These are phyloP conservation scores for Microascus cirrosus DNA, from an alignment of 2,329 filamentous ascomycete genomes.

Conservation along the genomic window DNA sequence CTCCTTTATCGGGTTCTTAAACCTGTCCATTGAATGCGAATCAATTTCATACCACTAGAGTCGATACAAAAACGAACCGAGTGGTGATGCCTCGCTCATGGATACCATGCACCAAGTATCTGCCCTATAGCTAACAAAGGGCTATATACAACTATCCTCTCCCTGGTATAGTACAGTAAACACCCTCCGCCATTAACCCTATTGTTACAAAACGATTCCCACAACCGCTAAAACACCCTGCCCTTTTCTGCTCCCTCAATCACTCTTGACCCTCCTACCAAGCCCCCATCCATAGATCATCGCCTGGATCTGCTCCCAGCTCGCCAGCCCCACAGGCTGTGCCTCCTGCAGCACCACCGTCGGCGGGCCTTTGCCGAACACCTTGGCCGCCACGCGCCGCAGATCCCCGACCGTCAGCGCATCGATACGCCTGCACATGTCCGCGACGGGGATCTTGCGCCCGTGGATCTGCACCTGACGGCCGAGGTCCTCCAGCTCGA, in stretches of 20 bases:
- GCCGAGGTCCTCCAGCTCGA: constrained; percentile 91
- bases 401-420: constrained; percentile 70
- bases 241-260: background rate
- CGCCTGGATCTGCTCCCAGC: constrained; percentile 85
- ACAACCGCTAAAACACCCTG: background rate
- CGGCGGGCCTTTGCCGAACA: constrained; percentile 79
- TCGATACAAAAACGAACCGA: too few species aligned
- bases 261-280: constrained; percentile 36
- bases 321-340: constrained; percentile 60
- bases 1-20: too few species aligned
- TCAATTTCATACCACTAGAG: too few species aligned
- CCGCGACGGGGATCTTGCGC: constrained; percentile 76
- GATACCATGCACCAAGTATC: background rate
- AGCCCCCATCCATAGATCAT: constrained; percentile 75
- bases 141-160: background rate
- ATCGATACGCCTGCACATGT: constrained; percentile 89
- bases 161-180: background rate
- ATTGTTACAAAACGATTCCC: background rate
- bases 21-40: too few species aligned
- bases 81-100: too few species aligned
- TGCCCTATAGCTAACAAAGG: background rate
- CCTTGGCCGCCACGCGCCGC: constrained; percentile 64
- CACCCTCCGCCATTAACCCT: background rate
- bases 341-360: constrained; percentile 94
- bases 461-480: constrained; percentile 96